Percentiles rank a stretch among this genome's conserved stretches.
Conservation (phyloP, 2,329 filamentous ascomycete species). For the Ceratocystis colombiana region DNA sequence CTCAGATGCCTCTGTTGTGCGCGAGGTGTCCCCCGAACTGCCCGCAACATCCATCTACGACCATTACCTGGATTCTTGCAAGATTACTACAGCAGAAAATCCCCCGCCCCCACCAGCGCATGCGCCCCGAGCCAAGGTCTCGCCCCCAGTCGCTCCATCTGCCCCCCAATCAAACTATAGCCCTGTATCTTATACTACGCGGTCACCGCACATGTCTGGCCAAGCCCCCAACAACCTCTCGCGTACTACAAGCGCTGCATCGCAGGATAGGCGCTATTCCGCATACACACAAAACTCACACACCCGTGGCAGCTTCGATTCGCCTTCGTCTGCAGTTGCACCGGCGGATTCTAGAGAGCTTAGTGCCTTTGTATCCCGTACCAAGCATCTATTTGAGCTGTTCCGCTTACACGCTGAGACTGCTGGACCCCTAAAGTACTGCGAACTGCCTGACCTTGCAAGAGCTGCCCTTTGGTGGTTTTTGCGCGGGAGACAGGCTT, state of each 20-base stretch:
- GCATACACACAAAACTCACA: constrained; percentile 20
- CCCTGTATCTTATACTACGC: constrained; percentile 13
- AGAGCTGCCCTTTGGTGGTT: constrained; percentile 84
- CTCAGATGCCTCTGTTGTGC: constrained; percentile 19
- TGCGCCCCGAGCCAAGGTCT: background rate
- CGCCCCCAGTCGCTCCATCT: constrained; percentile 6
- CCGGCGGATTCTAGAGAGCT: constrained; percentile 33
- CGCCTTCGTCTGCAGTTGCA: background rate
- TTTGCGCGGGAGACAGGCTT: constrained; percentile 62
- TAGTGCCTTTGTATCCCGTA: constrained; percentile 57
- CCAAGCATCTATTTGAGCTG: constrained; percentile 62
- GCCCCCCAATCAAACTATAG: constrained; percentile 20
- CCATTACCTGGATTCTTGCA: constrained; percentile 9
- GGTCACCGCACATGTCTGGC: constrained; percentile 17
- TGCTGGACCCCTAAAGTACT: constrained; percentile 53
- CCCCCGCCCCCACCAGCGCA: background rate
- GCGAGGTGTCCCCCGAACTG: constrained; percentile 22
- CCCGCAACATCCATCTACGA: constrained; percentile 16
- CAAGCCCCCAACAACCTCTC: constrained; percentile 25
- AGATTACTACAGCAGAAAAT: background rate
- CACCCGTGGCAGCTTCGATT: constrained; percentile 12
- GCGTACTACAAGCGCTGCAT: constrained; percentile 28
- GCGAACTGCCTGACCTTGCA: constrained; percentile 56
- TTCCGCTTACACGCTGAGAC: constrained; percentile 71
- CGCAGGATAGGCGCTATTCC: constrained; percentile 30